phyloP scores from a whole-genome alignment of 2,329 filamentous ascomycete species.

The Akanthomyces muscarius region DNA sequence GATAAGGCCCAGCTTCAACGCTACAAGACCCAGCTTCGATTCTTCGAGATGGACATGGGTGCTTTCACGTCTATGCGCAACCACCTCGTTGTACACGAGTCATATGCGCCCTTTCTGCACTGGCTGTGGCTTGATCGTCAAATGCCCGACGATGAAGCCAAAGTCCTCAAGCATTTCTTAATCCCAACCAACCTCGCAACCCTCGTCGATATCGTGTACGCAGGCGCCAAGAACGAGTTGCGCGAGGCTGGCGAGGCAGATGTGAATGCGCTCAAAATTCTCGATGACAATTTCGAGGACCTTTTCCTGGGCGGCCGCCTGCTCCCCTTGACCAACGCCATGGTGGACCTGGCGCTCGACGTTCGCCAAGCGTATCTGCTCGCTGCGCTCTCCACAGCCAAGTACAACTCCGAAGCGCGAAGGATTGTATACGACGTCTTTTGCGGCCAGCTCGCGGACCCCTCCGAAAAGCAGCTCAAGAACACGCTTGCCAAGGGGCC shows the following conservation, averaged over 20 bases:
- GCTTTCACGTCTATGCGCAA: not conserved
- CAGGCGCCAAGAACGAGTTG: not conserved
- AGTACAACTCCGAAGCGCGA: not conserved
- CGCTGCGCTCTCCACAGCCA: not conserved
- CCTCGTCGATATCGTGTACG: not conserved
- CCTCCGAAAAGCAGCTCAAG: not conserved
- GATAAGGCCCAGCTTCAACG: not conserved
- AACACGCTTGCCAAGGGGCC: not conserved
- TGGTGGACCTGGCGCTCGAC: not conserved
- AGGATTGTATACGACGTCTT: not conserved
- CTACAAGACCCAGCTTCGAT: not conserved
- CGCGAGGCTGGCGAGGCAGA: not conserved
- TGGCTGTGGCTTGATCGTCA: not conserved
- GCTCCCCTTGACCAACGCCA: not conserved
- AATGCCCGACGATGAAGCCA: not conserved
- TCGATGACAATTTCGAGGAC: not conserved
- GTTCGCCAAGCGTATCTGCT: not conserved
- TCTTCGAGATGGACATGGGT: not conserved
- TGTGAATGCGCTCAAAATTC: not conserved
- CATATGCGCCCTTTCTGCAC: not conserved
- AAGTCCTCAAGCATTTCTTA: not conserved
- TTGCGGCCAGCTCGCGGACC: not conserved
- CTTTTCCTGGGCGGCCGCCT: not conserved
- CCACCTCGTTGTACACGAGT: not conserved
- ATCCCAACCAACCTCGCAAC: conserved; percentile 2